Percentiles rank a stretch among this genome's conserved stretches.
phyloP scores from a whole-genome alignment of 352 stramenopile genomes.

The Pythium myriotylum region DNA sequence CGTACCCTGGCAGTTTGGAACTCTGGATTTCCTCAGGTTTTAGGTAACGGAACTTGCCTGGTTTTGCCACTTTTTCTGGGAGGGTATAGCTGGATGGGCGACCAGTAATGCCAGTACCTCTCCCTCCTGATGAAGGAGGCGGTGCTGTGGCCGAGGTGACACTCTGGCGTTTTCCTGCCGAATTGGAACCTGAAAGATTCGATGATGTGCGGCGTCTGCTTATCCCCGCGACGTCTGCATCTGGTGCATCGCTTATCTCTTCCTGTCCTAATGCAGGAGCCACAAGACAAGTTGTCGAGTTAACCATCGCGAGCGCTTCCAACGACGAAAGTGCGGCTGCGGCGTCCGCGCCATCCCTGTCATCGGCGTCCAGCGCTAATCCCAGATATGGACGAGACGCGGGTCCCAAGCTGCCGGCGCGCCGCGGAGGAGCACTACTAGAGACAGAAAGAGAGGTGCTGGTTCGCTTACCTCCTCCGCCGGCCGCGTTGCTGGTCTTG shows the following conservation, averaged over 20 bases:
- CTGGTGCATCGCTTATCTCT: slow-evolving; percentile 28
- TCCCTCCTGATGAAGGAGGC: neutral
- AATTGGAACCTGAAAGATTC: neutral
- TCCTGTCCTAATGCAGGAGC: slow-evolving; percentile 36
- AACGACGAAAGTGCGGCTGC: slow-evolving; percentile 2
- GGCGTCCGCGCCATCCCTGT: slow-evolving; percentile 4
- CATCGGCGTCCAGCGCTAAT: slow-evolving; percentile 20
- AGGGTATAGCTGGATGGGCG: slow-evolving; percentile 34
- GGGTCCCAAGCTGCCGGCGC: slow-evolving; percentile 2
- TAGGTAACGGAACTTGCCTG: slow-evolving; percentile 76
- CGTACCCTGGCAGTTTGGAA: slow-evolving; percentile 59
- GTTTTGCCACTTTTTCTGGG: slow-evolving; percentile 21
- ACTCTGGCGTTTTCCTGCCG: slow-evolving; percentile 3
- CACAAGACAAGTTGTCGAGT: slow-evolving; percentile 70
- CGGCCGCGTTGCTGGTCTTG: slow-evolving; percentile 19
- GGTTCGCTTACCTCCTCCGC: slow-evolving; percentile 26
- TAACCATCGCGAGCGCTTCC: slow-evolving; percentile 32
- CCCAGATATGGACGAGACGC: slow-evolving; percentile 22
- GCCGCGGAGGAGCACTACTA: slow-evolving; percentile 13
- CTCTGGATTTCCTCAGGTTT: slow-evolving; percentile 79
- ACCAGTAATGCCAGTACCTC: neutral
- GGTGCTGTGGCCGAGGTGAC: neutral
- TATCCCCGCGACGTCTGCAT: neutral
- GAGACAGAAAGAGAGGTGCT: slow-evolving; percentile 22
- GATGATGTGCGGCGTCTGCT: slow-evolving; percentile 4